Evolutionary conservation across 2,329 filamentous ascomycete species (phyloP).

Genomic region (Drechslerella dactyloides): DNA sequence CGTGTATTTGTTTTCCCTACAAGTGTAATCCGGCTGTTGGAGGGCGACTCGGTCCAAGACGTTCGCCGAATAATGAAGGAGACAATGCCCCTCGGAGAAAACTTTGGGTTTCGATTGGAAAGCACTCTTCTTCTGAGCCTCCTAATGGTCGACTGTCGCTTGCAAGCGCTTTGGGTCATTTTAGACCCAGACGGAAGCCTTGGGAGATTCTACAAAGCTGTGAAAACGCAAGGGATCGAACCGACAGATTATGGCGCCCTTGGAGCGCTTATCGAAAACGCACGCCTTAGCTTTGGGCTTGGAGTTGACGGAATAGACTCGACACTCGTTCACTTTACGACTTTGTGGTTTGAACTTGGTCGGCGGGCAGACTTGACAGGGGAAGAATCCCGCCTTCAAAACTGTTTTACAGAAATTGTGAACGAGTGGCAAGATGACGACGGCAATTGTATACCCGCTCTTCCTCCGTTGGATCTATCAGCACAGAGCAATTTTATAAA

Average conservation of each 20-base stretch:
- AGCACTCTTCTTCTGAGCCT: slow-evolving; percentile 6
- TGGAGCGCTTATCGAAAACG: neutral
- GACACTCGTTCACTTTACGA: neutral
- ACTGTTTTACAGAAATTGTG: neutral
- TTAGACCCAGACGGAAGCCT: slow-evolving; percentile 3
- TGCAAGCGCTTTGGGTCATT: slow-evolving; percentile 11
- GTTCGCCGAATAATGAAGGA: neutral
- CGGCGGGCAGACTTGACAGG: neutral
- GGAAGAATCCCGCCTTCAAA: neutral
- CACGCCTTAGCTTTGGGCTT: neutral
- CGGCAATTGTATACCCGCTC: neutral
- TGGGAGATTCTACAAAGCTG: neutral
- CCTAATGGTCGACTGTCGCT: slow-evolving; percentile 8
- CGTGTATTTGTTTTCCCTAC: neutral
- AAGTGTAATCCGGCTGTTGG: neutral
- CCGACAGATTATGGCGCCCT: neutral
- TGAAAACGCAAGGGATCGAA: neutral
- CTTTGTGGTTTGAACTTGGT: slow-evolving; percentile 1
- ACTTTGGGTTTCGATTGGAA: slow-evolving; percentile 3
- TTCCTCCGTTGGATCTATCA: neutral
- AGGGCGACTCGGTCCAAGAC: neutral
- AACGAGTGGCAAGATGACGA: neutral
- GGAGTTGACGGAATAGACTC: neutral
- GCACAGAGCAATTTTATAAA: neutral
- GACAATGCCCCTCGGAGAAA: neutral